Evolutionary conservation across 228 moss, liverwort and hornwort species (phyloP).

Genomic region (Sphagnum fallax): DNA sequence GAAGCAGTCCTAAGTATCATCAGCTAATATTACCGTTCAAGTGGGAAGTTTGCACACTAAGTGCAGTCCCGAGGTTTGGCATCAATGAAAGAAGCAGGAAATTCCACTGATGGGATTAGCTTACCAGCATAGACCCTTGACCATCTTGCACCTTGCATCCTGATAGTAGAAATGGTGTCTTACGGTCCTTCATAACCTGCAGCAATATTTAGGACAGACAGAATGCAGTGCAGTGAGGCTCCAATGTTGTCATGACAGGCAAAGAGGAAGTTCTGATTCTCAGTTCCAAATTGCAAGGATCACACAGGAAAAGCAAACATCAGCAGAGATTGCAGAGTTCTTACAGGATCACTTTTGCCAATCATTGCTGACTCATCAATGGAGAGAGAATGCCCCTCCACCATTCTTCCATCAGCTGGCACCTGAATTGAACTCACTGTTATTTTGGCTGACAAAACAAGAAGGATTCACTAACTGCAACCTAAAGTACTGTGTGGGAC

Average conservation of each 20-base stretch:
- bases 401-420: constrained; percentile 77
- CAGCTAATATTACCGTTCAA: not conserved
- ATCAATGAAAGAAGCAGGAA: not conserved
- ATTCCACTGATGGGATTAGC: constrained; percentile 6
- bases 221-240: not conserved
- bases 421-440: constrained; percentile 27
- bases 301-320: too few species aligned
- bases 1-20: too few species aligned
- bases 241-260: not conserved
- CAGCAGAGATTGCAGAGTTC: not conserved
- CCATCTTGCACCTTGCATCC: constrained; percentile 96
- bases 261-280: too few species aligned
- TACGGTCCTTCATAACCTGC: constrained; percentile 71
- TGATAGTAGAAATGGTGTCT: constrained; percentile 67
- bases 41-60: not conserved
- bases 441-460: too few species aligned
- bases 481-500: not conserved
- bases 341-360: constrained; percentile 91
- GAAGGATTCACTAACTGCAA: too few species aligned
- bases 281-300: too few species aligned
- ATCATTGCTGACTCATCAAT: constrained; percentile 98
- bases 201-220: not conserved
- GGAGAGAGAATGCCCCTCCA: constrained; percentile 66
- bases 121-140: constrained; percentile 87
- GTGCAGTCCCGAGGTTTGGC: not conserved